These are phyloP conservation scores for Cenchrus fungigraminus DNA, from an alignment of 176 grass and related monocot species.

Conservation along the genomic window DNA sequence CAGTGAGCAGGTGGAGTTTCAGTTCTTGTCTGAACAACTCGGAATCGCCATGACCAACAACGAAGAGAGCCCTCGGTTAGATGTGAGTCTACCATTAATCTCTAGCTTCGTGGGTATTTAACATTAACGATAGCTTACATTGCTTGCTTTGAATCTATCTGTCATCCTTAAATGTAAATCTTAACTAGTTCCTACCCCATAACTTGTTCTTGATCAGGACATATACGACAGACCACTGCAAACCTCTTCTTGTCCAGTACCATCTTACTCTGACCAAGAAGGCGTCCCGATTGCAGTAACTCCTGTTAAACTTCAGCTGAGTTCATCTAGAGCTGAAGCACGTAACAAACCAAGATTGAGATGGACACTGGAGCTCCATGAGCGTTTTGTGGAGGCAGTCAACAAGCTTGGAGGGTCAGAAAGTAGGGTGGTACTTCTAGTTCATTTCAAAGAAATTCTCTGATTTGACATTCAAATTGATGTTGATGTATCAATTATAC, in stretches of 20 bases:
- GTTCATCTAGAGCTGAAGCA: slow-evolving; percentile 42
- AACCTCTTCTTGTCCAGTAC: slow-evolving; percentile 25
- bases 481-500: neutral
- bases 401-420: slow-evolving; percentile 78
- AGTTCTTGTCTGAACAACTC: slow-evolving; percentile 84
- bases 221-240: slow-evolving; percentile 56
- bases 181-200: neutral
- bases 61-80: slow-evolving; percentile 62
- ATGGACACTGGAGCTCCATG: slow-evolving; percentile 85
- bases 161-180: neutral
- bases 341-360: slow-evolving; percentile 72
- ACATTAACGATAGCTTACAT: neutral
- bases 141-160: neutral
- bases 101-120: neutral
- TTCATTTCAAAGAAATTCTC: slow-evolving; percentile 1
- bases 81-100: slow-evolving; percentile 54
- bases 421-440: slow-evolving; percentile 53
- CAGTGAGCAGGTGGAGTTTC: slow-evolving; percentile 73
- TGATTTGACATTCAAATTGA: slow-evolving; percentile 12
- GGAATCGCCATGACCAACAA: slow-evolving; percentile 65
- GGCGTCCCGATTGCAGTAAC: slow-evolving; percentile 6
- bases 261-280: slow-evolving; percentile 40
- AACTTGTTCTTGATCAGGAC: slow-evolving; percentile 54
- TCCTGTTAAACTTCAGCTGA: slow-evolving; percentile 53
- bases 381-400: slow-evolving; percentile 79